Evolutionary conservation across 257 asterid genomes (phyloP).

Genomic region (Mentha longifolia): DNA sequence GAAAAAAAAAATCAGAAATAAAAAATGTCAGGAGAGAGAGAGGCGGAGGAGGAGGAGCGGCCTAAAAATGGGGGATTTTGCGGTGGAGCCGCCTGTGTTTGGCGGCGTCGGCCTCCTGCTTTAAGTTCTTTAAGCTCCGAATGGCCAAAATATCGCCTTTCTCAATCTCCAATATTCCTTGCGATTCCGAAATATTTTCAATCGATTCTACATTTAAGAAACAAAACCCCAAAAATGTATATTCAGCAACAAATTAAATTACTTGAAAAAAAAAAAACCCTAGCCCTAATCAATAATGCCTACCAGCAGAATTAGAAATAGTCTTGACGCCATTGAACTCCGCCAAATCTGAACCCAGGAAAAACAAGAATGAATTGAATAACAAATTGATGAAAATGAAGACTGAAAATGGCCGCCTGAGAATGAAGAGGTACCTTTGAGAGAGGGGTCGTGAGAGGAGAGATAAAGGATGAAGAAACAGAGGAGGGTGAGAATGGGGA

Average conservation of each 20-base stretch:
- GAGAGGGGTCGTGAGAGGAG: constrained; percentile 75
- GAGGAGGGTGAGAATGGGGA: constrained; percentile 71
- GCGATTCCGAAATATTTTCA: constrained; percentile 41
- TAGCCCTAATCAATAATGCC: neutral
- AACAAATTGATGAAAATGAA: neutral
- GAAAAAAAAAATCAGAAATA: too few relatives aligned
- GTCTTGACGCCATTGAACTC: constrained; percentile 48
- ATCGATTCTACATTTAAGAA: constrained; percentile 32
- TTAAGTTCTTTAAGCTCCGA: constrained; percentile 63
- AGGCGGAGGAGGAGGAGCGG: constrained; percentile 13
- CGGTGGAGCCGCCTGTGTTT: constrained; percentile 59
- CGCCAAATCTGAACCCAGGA: constrained; percentile 54
- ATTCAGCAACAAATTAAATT: neutral
- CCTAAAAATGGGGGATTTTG: constrained; percentile 58
- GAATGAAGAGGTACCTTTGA: constrained; percentile 42
- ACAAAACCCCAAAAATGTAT: neutral
- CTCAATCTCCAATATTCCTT: constrained; percentile 39
- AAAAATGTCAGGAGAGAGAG: neutral
- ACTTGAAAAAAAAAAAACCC: too few relatives aligned
- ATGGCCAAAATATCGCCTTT: constrained; percentile 55
- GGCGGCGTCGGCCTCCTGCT: constrained; percentile 36
- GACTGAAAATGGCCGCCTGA: neutral
- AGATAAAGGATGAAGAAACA: constrained; percentile 85
- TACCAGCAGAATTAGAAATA: constrained; percentile 44
- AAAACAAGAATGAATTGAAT: neutral